phyloP scores from a whole-genome alignment of 2,329 filamentous ascomycete species.

The Blastomyces percursus region DNA sequence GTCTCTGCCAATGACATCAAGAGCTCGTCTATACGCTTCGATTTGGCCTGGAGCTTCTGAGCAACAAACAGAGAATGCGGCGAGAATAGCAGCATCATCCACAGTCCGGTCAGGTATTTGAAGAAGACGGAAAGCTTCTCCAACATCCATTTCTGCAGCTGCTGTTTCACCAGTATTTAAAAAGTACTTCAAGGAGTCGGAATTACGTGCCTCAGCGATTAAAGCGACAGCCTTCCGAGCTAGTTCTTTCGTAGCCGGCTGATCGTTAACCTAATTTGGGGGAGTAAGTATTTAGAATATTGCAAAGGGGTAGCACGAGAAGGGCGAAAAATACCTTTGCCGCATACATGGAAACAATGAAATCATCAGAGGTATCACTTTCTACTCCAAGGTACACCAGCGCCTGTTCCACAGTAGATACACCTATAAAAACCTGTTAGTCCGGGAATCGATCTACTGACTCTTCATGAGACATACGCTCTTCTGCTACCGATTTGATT shows the following conservation, averaged over 20 bases:
- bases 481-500: conserved; percentile 48
- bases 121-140: conserved; percentile 42
- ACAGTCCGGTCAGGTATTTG: conserved; percentile 43
- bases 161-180: conserved; percentile 42
- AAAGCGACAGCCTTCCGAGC: conserved; percentile 46
- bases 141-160: conserved; percentile 44
- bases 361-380: conserved; percentile 43
- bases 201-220: conserved; percentile 50
- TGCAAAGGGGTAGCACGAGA: neutral
- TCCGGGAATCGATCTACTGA: neutral
- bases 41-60: conserved; percentile 37
- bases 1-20: conserved; percentile 37
- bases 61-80: conserved; percentile 38
- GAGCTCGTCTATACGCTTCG: conserved; percentile 37
- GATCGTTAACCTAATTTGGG: conserved; percentile 39
- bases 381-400: conserved; percentile 49
- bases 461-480: conserved; percentile 29
- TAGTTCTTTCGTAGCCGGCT: conserved; percentile 38
- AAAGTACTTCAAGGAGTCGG: conserved; percentile 43
- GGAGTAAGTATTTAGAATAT: conserved; percentile 3
- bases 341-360: conserved; percentile 46
- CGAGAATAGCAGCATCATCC: conserved; percentile 41
- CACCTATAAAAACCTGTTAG: conserved; percentile 24
- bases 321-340: conserved; percentile 38
- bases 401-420: conserved; percentile 54